Evolutionary conservation across 257 asterid genomes (phyloP), one percentile per base, ranked within the genome.

Genomic region (Ilex asprella): DNA sequence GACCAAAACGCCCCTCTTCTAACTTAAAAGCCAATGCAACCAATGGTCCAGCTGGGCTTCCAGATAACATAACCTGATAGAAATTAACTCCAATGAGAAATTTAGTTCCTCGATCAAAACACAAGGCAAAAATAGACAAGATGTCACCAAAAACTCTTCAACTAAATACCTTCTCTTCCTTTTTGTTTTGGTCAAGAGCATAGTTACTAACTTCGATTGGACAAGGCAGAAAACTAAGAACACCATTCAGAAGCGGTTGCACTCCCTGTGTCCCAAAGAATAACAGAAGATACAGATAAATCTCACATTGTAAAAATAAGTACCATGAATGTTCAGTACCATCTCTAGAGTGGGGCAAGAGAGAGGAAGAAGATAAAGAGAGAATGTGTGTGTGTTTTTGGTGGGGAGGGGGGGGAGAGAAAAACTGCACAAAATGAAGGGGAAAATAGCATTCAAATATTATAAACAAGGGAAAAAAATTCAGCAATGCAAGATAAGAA

Each of bases 1-100:
- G 99, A 70, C 96, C 99, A 78, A 89, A 93, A 71, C 88, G 76
- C 47, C 96, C 97, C 81, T 93, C 99, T 74, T 93, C 99, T 75
- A 93, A 62, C 78, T 93, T 93, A 79, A 93, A 93, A 71, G 99
- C 97, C 75, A 93, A 73, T 67, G 97, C 99, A 79, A 93, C 99
- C 75, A 93, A 76, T 51, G 97, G 99, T 58, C 94, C 96, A 58
- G 92, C 67, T 16, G 95, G 97, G 74, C 81, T 89, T 66, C 99
- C 99, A 31, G 96, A 55, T 71, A 93, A 78, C 16, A 74, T 58
- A 65, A 93, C 95, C 97, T 93, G 73, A 27, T 49, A 74, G 73
- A 43, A 68, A 53, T 67, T 59, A 67, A 65, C 58, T 53, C 41
- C 62, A 69, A 59, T n/a, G 31, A 56, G 31, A 63, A 39, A 64